These are phyloP conservation scores for Conticribra guillardii DNA, from an alignment of 108 stramenopile genomes.

Conservation along the genomic window DNA sequence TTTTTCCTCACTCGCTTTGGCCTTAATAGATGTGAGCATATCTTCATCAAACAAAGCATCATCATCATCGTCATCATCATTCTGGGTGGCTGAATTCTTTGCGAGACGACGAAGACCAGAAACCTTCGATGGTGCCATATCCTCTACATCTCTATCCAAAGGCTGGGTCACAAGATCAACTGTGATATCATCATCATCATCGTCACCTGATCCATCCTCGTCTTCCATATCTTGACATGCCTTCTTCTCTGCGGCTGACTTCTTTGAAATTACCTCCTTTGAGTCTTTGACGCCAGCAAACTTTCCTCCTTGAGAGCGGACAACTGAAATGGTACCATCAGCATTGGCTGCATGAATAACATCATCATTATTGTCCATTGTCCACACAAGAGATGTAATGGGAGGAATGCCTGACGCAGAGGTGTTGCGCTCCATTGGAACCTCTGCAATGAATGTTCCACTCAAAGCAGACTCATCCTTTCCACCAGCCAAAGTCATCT, in stretches of 20 bases:
- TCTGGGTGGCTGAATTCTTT: constrained; percentile 1
- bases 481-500: constrained; percentile 28
- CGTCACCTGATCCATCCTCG: neutral
- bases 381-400: constrained; percentile 34
- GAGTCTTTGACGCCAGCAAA: constrained; percentile 34
- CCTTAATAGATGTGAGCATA: neutral
- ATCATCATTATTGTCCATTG: neutral
- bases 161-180: neutral
- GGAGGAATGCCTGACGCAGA: constrained; percentile 13
- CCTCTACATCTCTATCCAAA: neutral
- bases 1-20: neutral
- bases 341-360: constrained; percentile 52
- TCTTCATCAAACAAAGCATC: constrained; percentile 37
- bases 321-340: constrained; percentile 35
- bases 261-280: neutral
- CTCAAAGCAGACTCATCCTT: neutral
- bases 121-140: neutral
- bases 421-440: neutral
- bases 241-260: neutral
- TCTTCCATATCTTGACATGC: neutral
- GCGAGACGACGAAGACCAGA: constrained; percentile 7
- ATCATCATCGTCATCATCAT: constrained; percentile 50
- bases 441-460: constrained; percentile 3
- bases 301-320: neutral
- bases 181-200: constrained; percentile 1